These are phyloP conservation scores for Globisporangium camurandrum DNA, from an alignment of 352 stramenopile species.

Conservation along the genomic window DNA sequence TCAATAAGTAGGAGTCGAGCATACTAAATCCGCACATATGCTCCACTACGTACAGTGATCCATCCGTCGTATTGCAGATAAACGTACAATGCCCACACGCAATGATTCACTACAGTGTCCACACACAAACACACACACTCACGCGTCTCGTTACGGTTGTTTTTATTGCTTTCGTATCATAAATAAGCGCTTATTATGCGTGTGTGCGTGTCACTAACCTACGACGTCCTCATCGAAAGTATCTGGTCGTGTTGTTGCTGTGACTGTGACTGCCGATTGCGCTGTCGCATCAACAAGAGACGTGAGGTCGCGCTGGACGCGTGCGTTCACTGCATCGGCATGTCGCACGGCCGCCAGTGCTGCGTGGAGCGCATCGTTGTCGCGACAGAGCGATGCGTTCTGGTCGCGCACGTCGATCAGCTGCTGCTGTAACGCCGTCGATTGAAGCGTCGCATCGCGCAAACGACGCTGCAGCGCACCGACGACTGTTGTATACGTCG, in stretches of 20 bases:
- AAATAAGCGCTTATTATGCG: no score
- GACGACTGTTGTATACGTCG: conserved; percentile 63
- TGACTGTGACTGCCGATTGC: no score
- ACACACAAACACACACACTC: no score
- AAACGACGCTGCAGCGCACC: conserved; percentile 54
- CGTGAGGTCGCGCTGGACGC: conserved; percentile 44
- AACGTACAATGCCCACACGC: no score
- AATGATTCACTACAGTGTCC: no score
- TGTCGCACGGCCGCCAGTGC: conserved; percentile 57
- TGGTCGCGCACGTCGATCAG: conserved; percentile 53
- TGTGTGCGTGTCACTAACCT: no score
- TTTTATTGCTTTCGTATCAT: no score
- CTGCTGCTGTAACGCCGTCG: conserved; percentile 33
- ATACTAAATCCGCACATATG: neutral
- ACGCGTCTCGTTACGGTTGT: no score
- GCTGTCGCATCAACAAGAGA: conserved; percentile 21
- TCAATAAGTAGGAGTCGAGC: conserved; percentile 28
- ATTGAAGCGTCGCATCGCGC: conserved; percentile 46
- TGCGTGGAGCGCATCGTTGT: conserved; percentile 58
- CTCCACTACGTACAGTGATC: neutral
- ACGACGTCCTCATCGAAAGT: no score
- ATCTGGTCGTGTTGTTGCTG: conserved; percentile 15
- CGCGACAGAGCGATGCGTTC: conserved; percentile 47
- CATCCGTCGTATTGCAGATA: no score
- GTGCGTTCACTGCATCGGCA: conserved; percentile 50